Evolutionary conservation across 2,329 filamentous ascomycete species (phyloP).

Genomic region (Ophiostoma ulmi): DNA sequence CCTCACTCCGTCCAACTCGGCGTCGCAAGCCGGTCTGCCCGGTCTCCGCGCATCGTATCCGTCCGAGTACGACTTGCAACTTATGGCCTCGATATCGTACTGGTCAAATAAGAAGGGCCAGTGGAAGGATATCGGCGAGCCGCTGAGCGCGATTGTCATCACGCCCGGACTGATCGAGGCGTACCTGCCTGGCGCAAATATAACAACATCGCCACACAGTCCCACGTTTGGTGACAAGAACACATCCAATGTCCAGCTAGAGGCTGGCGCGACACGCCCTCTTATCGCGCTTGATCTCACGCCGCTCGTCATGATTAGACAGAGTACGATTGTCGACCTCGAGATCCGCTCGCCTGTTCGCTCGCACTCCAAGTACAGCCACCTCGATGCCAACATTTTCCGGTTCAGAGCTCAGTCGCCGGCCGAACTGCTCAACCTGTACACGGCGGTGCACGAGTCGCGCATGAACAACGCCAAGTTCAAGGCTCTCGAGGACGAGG

Average conservation of each 20-base stretch:
- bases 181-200: slow-evolving; percentile 25
- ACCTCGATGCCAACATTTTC: slow-evolving; percentile 65
- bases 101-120: slow-evolving; percentile 56
- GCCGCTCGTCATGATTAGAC: slow-evolving; percentile 80
- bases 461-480: slow-evolving; percentile 92
- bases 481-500: slow-evolving; percentile 62
- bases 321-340: slow-evolving; percentile 88
- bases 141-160: slow-evolving; percentile 52
- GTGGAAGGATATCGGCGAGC: slow-evolving; percentile 55
- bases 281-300: slow-evolving; percentile 76
- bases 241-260: slow-evolving; percentile 29
- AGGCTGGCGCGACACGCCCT: slow-evolving; percentile 40
- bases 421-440: slow-evolving; percentile 75
- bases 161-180: slow-evolving; percentile 55
- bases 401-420: slow-evolving; percentile 79
- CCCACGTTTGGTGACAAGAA: slow-evolving; percentile 7
- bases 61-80: slow-evolving; percentile 43
- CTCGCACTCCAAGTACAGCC: slow-evolving; percentile 61
- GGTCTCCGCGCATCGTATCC: slow-evolving; percentile 48
- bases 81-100: slow-evolving; percentile 53
- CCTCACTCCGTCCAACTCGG: slow-evolving; percentile 73
- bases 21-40: slow-evolving; percentile 63
- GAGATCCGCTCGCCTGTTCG: slow-evolving; percentile 86
- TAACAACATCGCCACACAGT: slow-evolving; percentile 10
- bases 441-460: slow-evolving; percentile 78